A percentile compares a stretch with the other conserved stretches of the same genome.
phyloP scores from a whole-genome alignment of 106 monocot species.

The Amphibolis antarctica region DNA sequence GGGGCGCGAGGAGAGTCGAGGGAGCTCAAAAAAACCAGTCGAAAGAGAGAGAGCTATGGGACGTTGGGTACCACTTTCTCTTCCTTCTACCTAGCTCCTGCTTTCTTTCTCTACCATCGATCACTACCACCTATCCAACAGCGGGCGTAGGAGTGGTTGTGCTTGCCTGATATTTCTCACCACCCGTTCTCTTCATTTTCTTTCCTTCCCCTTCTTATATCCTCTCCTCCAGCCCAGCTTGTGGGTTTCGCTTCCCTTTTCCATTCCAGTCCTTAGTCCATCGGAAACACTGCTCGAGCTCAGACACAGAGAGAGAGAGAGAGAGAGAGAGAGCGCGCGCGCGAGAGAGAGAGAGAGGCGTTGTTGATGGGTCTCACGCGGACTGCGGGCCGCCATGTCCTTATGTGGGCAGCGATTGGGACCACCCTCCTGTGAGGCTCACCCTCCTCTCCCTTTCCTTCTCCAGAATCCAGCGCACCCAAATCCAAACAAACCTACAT shows the following conservation, averaged over 20 bases:
- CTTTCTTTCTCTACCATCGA: constrained; percentile 2
- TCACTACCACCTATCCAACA: background rate
- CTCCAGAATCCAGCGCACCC: constrained; percentile 8
- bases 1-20: background rate
- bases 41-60: background rate
- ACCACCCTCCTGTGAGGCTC: constrained; percentile 38
- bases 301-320: background rate
- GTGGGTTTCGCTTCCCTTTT: background rate
- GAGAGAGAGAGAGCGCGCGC: background rate
- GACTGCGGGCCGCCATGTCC: constrained; percentile 36
- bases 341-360: background rate
- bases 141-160: background rate
- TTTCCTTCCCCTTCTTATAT: no score
- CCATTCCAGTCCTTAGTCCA: constrained; percentile 1
- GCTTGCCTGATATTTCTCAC: background rate
- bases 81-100: background rate
- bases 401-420: constrained; percentile 32
- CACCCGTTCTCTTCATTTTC: background rate
- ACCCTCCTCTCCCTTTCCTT: constrained; percentile 12
- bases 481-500: constrained; percentile 15
- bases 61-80: no score
- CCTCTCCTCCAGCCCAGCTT: background rate
- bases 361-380: constrained; percentile 14
- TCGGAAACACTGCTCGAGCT: constrained; percentile 1
- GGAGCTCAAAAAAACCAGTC: constrained; percentile 18